These are phyloP conservation scores for Tetrahymena elliotti DNA, from an alignment of 73 alveolate genomes.

Conservation along the genomic window DNA sequence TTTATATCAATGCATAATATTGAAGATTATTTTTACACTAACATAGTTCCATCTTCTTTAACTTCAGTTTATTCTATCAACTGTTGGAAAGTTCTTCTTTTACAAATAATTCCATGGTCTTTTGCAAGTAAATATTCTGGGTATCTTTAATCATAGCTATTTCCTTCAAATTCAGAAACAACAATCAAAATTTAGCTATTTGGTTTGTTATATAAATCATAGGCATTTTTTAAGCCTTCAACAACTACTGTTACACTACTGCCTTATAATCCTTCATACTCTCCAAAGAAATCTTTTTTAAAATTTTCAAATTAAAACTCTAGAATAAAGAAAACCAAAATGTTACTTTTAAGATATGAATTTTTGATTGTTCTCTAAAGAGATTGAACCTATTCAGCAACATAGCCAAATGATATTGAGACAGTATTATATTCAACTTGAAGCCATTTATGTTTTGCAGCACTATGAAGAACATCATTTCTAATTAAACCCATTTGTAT, in stretches of 20 bases:
- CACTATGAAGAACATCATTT: slow-evolving; percentile 23
- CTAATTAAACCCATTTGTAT: slow-evolving; percentile 7
- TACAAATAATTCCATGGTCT: slow-evolving; percentile 9
- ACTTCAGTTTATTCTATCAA: neutral
- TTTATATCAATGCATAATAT: neutral
- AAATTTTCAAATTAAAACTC: too few relatives aligned
- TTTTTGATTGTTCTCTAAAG: neutral
- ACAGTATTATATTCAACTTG: slow-evolving; percentile 23
- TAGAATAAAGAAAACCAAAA: too few relatives aligned
- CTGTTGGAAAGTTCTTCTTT: slow-evolving; percentile 11
- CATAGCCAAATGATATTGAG: slow-evolving; percentile 26
- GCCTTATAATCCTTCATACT: neutral
- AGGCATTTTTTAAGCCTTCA: slow-evolving; percentile 13
- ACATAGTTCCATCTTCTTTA: slow-evolving; percentile 14
- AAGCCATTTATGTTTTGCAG: slow-evolving; percentile 18
- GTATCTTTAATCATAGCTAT: slow-evolving; percentile 27
- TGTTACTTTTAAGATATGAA: slow-evolving; percentile 12
- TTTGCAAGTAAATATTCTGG: slow-evolving; percentile 15
- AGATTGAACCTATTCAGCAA: slow-evolving; percentile 20
- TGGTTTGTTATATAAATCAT: neutral
- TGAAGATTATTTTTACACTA: neutral
- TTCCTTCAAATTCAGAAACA: slow-evolving; percentile 36
- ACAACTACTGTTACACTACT: slow-evolving; percentile 1
- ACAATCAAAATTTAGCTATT: slow-evolving; percentile 4
- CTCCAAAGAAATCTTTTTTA: neutral